Evolutionary conservation across 768 basidiomycete genomes (phyloP), one percentile per base, ranked within the genome.

Genomic region (Tylopilus subfusipes): DNA sequence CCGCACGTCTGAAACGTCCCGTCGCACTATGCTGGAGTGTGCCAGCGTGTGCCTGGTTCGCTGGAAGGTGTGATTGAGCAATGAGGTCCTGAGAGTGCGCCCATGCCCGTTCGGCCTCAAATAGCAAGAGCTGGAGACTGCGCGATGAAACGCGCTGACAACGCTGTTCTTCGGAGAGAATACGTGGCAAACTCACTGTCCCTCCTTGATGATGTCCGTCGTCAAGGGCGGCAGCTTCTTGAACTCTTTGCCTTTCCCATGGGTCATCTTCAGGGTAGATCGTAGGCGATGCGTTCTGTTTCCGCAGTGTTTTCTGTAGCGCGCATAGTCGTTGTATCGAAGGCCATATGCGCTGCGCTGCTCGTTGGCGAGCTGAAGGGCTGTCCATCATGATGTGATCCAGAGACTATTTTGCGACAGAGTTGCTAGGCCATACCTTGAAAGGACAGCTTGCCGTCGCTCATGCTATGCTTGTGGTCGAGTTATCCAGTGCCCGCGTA

Each of bases 271-370:
- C 46, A 94, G 80, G 1, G 84, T 78, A 27, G 90, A 91, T 58
- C 94, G 84, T 38, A 97, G 76, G 46, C 91, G 85, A 72, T 94
- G 93, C 0, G 94, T 88, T 64, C 90, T 84, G 68, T 93, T 93
- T 7, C 88, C 84, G 68, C 93, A 96, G 64, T 98, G 94, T 62
- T 93, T 93, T 62, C 94, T 92, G 73, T 98, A 98, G 48, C 94
- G 84, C 50, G 78, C 75, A 69, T 85, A 88, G 68, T 98, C 95
- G 65, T 87, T 90, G 67, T 92, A 94, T 57, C 95, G 85, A 57
- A 97, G 74, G 7, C 96, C 96, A 69, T 95, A 96, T 4, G 90
- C 85, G 59, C 79, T 92, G 52, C 96, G 84, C 66, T 97, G 93
- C 67, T 92, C 87, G 68, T 95, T 94, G 36, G 83, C 84, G 49